These are phyloP conservation scores for Silene noctiflora DNA, from an alignment of 179 eudicot genomes.

Conservation along the genomic window DNA sequence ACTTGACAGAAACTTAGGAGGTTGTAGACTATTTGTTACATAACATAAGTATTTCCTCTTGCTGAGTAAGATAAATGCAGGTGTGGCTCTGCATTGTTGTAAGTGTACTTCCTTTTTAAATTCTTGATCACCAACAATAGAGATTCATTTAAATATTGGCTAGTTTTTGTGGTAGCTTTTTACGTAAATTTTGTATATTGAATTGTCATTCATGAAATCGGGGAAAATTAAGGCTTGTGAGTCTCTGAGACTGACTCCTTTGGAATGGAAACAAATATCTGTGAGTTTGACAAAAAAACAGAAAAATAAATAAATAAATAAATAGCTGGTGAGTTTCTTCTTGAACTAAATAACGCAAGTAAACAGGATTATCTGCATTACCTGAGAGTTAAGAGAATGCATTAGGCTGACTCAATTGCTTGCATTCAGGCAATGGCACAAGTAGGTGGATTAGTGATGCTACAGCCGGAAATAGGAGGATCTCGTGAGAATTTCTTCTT, in stretches of 20 bases:
- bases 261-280: conserved; percentile 35
- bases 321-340: conserved; percentile 53
- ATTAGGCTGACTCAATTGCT: not conserved
- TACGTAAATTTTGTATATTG: too few relatives aligned
- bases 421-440: conserved; percentile 91
- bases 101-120: not conserved
- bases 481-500: conserved; percentile 84
- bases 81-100: not conserved
- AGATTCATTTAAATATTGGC: not conserved
- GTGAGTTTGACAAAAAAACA: too few relatives aligned
- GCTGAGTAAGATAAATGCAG: not conserved
- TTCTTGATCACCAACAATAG: not conserved
- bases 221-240: not conserved
- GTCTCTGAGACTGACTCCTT: not conserved
- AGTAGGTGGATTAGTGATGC: conserved; percentile 91
- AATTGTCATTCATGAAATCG: not conserved
- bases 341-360: conserved; percentile 77
- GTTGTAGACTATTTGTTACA: not conserved
- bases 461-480: conserved; percentile 95
- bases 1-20: not conserved
- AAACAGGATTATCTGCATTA: not conserved
- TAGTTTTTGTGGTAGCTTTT: too few relatives aligned
- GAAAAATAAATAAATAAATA: conserved; percentile 54
- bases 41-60: not conserved
- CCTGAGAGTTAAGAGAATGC: not conserved